Evolutionary conservation across 1,139 yeast species (phyloP).

Genomic region (Saccharomyces hybrid): DNA sequence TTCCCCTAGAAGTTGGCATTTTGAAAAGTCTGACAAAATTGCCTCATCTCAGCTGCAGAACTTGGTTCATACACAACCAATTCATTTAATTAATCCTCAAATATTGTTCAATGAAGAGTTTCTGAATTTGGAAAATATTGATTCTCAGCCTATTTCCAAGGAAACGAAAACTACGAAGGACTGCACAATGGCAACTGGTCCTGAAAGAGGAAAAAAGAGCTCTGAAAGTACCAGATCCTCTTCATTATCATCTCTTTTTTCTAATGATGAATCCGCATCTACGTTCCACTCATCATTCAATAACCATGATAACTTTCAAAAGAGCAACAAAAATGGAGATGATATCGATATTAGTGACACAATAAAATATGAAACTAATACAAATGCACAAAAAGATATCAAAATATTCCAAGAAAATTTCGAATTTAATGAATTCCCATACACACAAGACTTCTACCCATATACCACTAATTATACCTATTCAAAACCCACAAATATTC

Average conservation of each 20-base stretch:
- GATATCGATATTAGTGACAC: neutral
- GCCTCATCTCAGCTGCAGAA: conserved; percentile 2
- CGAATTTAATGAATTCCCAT: neutral
- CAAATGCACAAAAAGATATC: neutral
- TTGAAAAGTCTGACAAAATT: conserved; percentile 2
- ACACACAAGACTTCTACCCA: neutral
- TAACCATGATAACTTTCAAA: neutral
- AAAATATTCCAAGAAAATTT: neutral
- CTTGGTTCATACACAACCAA: conserved; percentile 9
- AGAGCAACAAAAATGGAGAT: neutral
- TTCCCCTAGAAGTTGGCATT: neutral
- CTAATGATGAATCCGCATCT: conserved; percentile 2
- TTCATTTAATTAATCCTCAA: conserved; percentile 3
- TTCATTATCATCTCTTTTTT: conserved; percentile 6
- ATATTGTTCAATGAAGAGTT: neutral
- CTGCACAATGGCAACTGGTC: neutral
- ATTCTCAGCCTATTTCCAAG: conserved; percentile 1
- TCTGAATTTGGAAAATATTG: neutral
- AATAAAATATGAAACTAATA: neutral
- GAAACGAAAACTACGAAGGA: neutral
- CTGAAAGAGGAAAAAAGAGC: neutral
- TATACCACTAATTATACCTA: neutral
- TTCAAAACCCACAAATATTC: neutral
- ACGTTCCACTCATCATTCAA: neutral
- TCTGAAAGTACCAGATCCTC: conserved; percentile 5